Base-by-base conservation (phyloP, 345 rosid species). In the Gossypium australe region DNA sequence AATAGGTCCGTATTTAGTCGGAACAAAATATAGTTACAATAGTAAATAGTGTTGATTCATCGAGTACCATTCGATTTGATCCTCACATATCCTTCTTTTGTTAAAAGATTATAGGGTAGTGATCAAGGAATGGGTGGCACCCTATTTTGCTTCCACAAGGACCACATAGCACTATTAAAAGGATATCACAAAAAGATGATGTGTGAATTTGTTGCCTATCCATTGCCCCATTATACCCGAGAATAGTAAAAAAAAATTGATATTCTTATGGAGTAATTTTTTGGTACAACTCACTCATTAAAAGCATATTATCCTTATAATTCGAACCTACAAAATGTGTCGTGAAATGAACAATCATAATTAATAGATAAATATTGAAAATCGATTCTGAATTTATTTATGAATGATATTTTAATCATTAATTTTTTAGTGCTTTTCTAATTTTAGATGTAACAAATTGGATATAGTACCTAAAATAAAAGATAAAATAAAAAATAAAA, bases 281-380 rank as follows among this genome's bases (percentile, higher is more conserved):
- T 29, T 29, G 4, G 38, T 34, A 34, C 6, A 34, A 34, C 6
- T 34, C 6, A 0, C 38, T 4, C 38, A 34, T 34, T 34, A 34
- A 34, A 34, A 34, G 1, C 1, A 34, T 1, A 34, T 34, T 0
- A 34, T 5, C 0, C 0, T 34, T 1, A 34, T 34, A 0, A 34
- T 5, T 34, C 7, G 0, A 34, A 34, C 1, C 1, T 5, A 34
- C 41, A 34, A 34, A 34, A 34, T 34, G 6, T 3, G 0, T 34
- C 6, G 6, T 4, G 6, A 4, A 34, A 34, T 34, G 6, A 34
- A 34, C 6, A 4, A 4, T 34, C 38, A 34, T 34, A 34, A 34
- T 34, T 34, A 34, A 34, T 34, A 4, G 1, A 34, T 34, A 34
- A 34, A 29, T 29, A 29, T 29, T 29, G 0, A 4, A 29, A 29